Evolutionary conservation across 1,284 basidiomycete species (phyloP).

Genomic region (Volvariella surrecta): DNA sequence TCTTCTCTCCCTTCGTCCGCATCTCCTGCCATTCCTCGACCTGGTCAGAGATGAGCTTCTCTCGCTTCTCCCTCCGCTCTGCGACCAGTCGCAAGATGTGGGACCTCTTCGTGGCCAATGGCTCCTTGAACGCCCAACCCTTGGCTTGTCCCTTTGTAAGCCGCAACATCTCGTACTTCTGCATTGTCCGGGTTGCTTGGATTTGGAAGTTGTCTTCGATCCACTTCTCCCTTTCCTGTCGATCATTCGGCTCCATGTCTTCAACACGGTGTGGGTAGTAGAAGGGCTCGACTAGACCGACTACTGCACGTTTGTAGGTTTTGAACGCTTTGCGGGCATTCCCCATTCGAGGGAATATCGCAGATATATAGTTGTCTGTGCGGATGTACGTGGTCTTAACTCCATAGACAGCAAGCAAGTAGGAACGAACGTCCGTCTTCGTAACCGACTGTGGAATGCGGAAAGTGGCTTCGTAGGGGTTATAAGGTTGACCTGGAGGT

Average conservation of each 20-base stretch:
- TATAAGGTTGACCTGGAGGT: constrained; percentile 72
- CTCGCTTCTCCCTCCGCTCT: constrained; percentile 48
- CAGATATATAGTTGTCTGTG: constrained; percentile 79
- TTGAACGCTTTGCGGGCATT: constrained; percentile 30
- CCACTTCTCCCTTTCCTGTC: constrained; percentile 45
- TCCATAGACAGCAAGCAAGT: constrained; percentile 78
- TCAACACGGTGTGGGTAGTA: constrained; percentile 79
- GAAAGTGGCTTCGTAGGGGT: constrained; percentile 93
- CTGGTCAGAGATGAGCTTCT: constrained; percentile 39
- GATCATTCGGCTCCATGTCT: constrained; percentile 57
- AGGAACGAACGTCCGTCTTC: constrained; percentile 86
- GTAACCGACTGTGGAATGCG: constrained; percentile 81
- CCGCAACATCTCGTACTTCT: constrained; percentile 36
- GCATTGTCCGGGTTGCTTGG: constrained; percentile 28
- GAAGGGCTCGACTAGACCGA: constrained; percentile 85
- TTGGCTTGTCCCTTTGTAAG: constrained; percentile 36
- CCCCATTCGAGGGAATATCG: constrained; percentile 22
- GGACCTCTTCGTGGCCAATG: constrained; percentile 30
- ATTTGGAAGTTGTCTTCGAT: constrained; percentile 53
- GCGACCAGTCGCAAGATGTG: constrained; percentile 40
- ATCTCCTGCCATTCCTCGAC: constrained; percentile 33
- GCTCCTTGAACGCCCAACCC: constrained; percentile 36
- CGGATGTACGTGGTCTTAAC: constrained; percentile 89
- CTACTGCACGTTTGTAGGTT: constrained; percentile 81
- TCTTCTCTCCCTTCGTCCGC: constrained; percentile 24